Base-by-base conservation (phyloP, 805 yeast species). In the Schwanniomyces occidentalis region DNA sequence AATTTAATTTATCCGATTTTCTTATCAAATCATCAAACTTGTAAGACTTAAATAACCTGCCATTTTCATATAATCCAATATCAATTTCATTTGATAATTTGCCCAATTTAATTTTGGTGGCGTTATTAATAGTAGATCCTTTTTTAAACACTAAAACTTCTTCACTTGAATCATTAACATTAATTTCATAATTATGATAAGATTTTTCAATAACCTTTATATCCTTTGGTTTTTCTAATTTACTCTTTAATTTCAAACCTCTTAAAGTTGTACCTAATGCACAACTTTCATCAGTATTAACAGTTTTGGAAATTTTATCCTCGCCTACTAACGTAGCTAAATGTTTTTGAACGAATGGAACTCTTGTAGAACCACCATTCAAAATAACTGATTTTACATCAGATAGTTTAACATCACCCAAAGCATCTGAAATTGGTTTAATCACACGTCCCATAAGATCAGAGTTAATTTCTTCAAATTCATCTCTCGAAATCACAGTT, bases 281-380 rank as follows among this genome's bases (percentile, higher is more conserved):
- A 34, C 87, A 87, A 28, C 97, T 81, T 65, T 93, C 99, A 61
- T 93, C 99, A 0, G 99, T 93, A 59, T 93, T 93, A 28, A 93
- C 95, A 33, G 82, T 86, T 58, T 82, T 88, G 15, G 95, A 73
- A 24, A 90, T 69, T 41, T 54, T 64, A 2, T 77, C 82, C 13
- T 76, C 77, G 1, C 83, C 87, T 26, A 82, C 63, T 27, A 79
- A 65, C 2, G 73, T 54, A 2, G 56, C 42, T 39, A 87, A 63
- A 34, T 73, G 75, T 37, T 76, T 71, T 59, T 88, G 93, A 30
- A 93, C 84, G 51, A 85, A 73, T 10, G 99, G 99, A 19, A 88
- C 85, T 56, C 99, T 78, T 5, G 91, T 79, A 0, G 95, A 78
- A 1, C 99, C 99, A 44, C 99, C 99, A 27, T 85, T 76, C 36